phyloP scores from a whole-genome alignment of 1,139 yeast genomes.

The Kodamaea arcana region DNA sequence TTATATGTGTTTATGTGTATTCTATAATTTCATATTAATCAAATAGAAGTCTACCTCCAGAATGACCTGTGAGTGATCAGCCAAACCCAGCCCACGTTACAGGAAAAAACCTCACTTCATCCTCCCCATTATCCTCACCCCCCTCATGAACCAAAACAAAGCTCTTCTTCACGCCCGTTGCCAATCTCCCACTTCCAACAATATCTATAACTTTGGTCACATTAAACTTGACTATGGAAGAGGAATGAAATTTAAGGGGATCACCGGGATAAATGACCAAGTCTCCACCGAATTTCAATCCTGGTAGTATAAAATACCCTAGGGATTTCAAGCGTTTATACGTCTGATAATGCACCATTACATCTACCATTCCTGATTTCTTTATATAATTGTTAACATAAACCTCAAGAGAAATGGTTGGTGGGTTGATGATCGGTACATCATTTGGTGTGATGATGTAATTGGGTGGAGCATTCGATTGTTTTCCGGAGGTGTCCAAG shows the following conservation, averaged over 20 bases:
- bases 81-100: slow-evolving; percentile 86
- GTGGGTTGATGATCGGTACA: not conserved
- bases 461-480: slow-evolving; percentile 1
- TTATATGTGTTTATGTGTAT: no score
- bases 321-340: slow-evolving; percentile 36
- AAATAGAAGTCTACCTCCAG: no score
- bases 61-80: no score
- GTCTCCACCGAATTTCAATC: slow-evolving; percentile 85
- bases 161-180: slow-evolving; percentile 87
- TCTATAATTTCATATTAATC: no score
- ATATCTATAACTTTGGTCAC: slow-evolving; percentile 51
- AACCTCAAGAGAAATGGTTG: not conserved
- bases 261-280: slow-evolving; percentile 94
- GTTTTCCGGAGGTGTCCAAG: slow-evolving; percentile 1
- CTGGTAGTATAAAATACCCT: slow-evolving; percentile 69
- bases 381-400: not conserved
- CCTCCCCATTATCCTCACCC: not conserved
- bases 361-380: not conserved
- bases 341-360: slow-evolving; percentile 8
- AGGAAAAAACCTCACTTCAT: not conserved
- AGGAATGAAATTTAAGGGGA: slow-evolving; percentile 86
- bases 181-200: slow-evolving; percentile 81
- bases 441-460: slow-evolving; percentile 7
- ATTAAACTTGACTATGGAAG: slow-evolving; percentile 63
- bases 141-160: slow-evolving; percentile 59